Percentiles rank a stretch among this genome's conserved stretches.
Conservation (phyloP, 768 basidiomycete species). For the Hirschioporus abietinus region DNA sequence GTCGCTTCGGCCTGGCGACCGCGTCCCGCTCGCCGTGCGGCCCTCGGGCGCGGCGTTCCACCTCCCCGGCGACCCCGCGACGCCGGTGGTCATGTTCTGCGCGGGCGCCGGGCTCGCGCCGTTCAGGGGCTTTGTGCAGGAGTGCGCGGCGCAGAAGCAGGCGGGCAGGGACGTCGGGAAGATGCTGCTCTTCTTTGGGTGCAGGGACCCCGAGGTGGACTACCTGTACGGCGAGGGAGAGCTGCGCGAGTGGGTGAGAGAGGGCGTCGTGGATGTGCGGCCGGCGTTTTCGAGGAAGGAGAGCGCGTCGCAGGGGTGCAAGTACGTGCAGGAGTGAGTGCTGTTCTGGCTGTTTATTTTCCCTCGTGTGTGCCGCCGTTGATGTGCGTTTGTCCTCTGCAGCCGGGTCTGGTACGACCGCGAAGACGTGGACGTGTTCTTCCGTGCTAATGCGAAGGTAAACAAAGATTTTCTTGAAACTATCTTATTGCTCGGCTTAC, state of each 20-base stretch:
- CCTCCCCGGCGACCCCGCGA: constrained; percentile 32
- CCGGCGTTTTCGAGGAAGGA: constrained; percentile 36
- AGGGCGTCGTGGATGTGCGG: constrained; percentile 38
- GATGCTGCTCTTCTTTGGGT: constrained; percentile 43
- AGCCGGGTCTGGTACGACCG: constrained; percentile 41
- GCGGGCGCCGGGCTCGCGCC: constrained; percentile 45
- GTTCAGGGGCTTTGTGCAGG: constrained; percentile 48
- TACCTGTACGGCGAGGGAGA: constrained; percentile 38
- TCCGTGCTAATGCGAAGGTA: constrained; percentile 31
- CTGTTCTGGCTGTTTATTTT: background rate
- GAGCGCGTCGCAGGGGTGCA: constrained; percentile 27
- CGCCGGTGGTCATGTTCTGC: constrained; percentile 41
- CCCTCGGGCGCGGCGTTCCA: constrained; percentile 38
- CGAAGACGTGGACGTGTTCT: constrained; percentile 28
- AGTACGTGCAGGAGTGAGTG: constrained; percentile 36
- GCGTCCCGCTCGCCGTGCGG: constrained; percentile 38
- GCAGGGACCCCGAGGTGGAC: constrained; percentile 36
- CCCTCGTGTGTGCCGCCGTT: too few species aligned
- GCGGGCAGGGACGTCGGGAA: constrained; percentile 36
- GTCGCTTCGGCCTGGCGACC: constrained; percentile 32
- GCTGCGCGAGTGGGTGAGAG: constrained; percentile 35
- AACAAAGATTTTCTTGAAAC: constrained; percentile 7
- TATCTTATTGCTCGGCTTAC: background rate
- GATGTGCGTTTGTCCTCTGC: background rate
- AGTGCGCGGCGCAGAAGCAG: constrained; percentile 39